A percentile compares a stretch with the other conserved stretches of the same genome.
Evolutionary conservation across 768 basidiomycete genomes (phyloP).

Genomic region (Boletus coccyginus): DNA sequence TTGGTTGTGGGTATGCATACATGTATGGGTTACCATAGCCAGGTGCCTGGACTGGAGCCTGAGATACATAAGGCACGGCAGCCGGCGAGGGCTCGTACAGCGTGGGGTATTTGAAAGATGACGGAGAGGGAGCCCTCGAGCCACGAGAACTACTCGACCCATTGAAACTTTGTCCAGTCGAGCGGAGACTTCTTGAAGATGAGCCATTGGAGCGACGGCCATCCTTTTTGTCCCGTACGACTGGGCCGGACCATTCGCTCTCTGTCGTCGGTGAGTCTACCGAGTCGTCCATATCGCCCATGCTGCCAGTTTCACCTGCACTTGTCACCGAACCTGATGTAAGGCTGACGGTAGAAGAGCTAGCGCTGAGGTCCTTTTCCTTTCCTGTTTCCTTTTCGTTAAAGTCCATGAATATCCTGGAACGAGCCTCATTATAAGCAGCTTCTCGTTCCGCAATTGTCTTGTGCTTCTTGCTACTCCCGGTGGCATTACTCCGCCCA

Average conservation of each 20-base stretch:
- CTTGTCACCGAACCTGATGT: slow-evolving; percentile 63
- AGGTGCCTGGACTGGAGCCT: slow-evolving; percentile 28
- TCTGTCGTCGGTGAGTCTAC: slow-evolving; percentile 73
- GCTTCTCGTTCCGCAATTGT: slow-evolving; percentile 86
- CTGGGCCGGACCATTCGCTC: slow-evolving; percentile 74
- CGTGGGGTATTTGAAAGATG: slow-evolving; percentile 67
- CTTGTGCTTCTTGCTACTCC: slow-evolving; percentile 63
- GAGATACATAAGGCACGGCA: slow-evolving; percentile 30
- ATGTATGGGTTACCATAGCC: slow-evolving; percentile 34
- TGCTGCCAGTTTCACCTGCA: slow-evolving; percentile 56
- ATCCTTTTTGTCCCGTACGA: slow-evolving; percentile 55
- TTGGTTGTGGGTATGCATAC: slow-evolving; percentile 43
- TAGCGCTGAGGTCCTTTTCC: slow-evolving; percentile 70
- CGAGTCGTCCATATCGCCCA: slow-evolving; percentile 65
- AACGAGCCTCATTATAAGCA: slow-evolving; percentile 85
- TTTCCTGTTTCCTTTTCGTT: slow-evolving; percentile 67
- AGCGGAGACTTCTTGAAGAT: slow-evolving; percentile 59
- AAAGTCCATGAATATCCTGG: slow-evolving; percentile 83
- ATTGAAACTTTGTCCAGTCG: slow-evolving; percentile 47
- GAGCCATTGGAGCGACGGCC: slow-evolving; percentile 53
- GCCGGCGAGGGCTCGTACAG: slow-evolving; percentile 59
- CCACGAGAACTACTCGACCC: slow-evolving; percentile 64
- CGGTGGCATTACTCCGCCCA: slow-evolving; percentile 62
- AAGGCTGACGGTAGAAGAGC: slow-evolving; percentile 71
- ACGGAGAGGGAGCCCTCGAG: slow-evolving; percentile 71